Evolutionary conservation across 2,329 filamentous ascomycete genomes (phyloP).

Genomic region (Neopestalotiopsis rosae): DNA sequence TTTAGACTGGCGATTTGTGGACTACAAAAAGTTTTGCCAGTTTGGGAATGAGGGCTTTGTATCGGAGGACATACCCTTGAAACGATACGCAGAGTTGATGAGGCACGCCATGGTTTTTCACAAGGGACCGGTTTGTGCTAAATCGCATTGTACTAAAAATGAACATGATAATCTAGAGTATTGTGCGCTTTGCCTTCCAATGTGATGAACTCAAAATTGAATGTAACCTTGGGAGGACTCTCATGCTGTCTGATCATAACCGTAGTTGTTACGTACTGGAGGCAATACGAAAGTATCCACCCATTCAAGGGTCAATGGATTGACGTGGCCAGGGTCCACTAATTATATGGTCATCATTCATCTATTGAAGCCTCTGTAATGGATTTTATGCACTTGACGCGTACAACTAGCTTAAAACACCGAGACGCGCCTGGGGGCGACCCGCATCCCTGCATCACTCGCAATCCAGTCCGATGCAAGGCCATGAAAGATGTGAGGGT

Average conservation of each 20-base stretch:
- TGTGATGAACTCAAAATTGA: too few relatives aligned
- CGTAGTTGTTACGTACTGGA: not conserved
- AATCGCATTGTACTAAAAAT: conserved; percentile 15
- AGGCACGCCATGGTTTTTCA: not conserved
- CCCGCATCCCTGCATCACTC: conserved; percentile 4
- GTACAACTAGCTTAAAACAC: conserved; percentile 3
- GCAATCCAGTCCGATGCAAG: not conserved
- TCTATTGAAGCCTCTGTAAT: conserved; percentile 1
- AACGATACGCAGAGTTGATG: conserved; percentile 6
- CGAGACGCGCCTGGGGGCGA: not conserved
- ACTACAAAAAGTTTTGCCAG: conserved; percentile 21
- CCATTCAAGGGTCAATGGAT: too few relatives aligned
- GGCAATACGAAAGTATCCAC: not conserved
- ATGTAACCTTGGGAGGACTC: not conserved
- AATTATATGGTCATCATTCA: not conserved
- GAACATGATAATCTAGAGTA: conserved; percentile 5
- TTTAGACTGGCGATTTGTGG: conserved; percentile 21
- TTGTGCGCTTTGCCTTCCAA: not conserved
- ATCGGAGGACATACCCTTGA: conserved; percentile 19
- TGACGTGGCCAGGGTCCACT: conserved; percentile 7
- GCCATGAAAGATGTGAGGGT: not conserved
- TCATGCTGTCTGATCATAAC: not conserved
- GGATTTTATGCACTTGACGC: conserved; percentile 11
- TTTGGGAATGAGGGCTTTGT: conserved; percentile 17
- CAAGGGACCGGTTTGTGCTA: not conserved